Conservation (phyloP, 2,329 filamentous ascomycete genomes). For the Colletotrichum sp. region DNA sequence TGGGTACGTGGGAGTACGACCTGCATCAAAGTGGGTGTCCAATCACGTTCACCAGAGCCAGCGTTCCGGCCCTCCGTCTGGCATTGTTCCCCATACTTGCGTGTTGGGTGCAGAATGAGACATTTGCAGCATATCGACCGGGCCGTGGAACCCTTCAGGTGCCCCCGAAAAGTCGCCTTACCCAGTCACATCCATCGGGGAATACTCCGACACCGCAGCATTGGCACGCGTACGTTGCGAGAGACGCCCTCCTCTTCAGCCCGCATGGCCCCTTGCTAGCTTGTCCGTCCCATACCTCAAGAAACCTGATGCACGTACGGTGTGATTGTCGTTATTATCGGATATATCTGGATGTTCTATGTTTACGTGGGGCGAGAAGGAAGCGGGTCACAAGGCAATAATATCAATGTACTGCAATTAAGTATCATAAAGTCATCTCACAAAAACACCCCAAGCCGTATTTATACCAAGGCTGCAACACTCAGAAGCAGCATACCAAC, state of each 20-base stretch:
- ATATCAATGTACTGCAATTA: background rate
- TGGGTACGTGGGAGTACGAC: background rate
- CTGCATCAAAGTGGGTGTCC: background rate
- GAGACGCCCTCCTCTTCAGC: background rate
- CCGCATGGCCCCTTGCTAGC: background rate
- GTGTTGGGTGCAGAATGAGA: background rate
- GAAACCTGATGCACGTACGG: background rate
- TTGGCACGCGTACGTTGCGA: background rate
- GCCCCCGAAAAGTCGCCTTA: background rate
- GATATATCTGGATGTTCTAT: background rate
- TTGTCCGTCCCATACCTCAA: background rate
- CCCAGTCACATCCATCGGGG: background rate
- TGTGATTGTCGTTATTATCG: background rate
- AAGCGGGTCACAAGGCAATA: background rate
- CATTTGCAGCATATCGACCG: constrained; percentile 16
- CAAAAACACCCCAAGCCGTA: background rate
- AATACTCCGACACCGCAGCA: background rate
- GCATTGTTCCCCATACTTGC: background rate
- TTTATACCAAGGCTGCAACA: constrained; percentile 26
- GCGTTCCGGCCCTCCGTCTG: background rate
- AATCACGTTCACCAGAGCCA: background rate
- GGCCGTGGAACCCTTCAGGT: background rate
- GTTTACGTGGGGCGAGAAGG: too few relatives aligned
- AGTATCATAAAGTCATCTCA: background rate
- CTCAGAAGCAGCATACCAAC: constrained; percentile 23